A percentile compares a stretch with the other conserved stretches of the same genome.
These are phyloP conservation scores for Aotearoamyces nothofagi DNA, from an alignment of 2,329 filamentous ascomycete genomes.

Conservation along the genomic window DNA sequence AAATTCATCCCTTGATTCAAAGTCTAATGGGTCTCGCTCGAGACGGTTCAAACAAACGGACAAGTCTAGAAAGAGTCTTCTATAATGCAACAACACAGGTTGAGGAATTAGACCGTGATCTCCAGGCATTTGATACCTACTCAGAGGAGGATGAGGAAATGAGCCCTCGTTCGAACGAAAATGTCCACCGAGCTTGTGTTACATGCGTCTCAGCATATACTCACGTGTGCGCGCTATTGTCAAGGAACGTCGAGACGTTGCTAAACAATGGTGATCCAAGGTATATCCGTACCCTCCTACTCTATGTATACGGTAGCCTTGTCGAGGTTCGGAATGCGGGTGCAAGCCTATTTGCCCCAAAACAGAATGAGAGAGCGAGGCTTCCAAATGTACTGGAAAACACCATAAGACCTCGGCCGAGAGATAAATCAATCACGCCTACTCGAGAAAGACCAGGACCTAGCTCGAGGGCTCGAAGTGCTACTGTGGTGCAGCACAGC, in stretches of 20 bases:
- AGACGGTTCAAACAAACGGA: slow-evolving; percentile 43
- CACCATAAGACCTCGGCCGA: slow-evolving; percentile 33
- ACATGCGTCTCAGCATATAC: slow-evolving; percentile 50
- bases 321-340: slow-evolving; percentile 40
- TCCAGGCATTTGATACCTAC: slow-evolving; percentile 41
- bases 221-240: slow-evolving; percentile 45
- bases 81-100: slow-evolving; percentile 54
- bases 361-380: slow-evolving; percentile 4
- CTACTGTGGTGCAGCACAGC: slow-evolving; percentile 17
- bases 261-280: slow-evolving; percentile 50
- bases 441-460: slow-evolving; percentile 31
- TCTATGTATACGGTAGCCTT: slow-evolving; percentile 50
- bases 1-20: slow-evolving; percentile 53
- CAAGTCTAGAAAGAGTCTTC: slow-evolving; percentile 50
- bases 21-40: slow-evolving; percentile 46
- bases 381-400: slow-evolving; percentile 1
- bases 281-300: slow-evolving; percentile 48
- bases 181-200: slow-evolving; percentile 45
- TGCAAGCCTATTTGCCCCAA: slow-evolving; percentile 10
- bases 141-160: slow-evolving; percentile 32
- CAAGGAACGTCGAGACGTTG: slow-evolving; percentile 46
- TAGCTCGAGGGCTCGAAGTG: slow-evolving; percentile 17
- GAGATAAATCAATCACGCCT: slow-evolving; percentile 37
- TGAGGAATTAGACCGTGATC: slow-evolving; percentile 48
- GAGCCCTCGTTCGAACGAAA: slow-evolving; percentile 41